A percentile compares a stretch with the other conserved stretches of the same genome.
phyloP scores from a whole-genome alignment of 495 filamentous ascomycete species.

The Recurvomyces mirabilis region DNA sequence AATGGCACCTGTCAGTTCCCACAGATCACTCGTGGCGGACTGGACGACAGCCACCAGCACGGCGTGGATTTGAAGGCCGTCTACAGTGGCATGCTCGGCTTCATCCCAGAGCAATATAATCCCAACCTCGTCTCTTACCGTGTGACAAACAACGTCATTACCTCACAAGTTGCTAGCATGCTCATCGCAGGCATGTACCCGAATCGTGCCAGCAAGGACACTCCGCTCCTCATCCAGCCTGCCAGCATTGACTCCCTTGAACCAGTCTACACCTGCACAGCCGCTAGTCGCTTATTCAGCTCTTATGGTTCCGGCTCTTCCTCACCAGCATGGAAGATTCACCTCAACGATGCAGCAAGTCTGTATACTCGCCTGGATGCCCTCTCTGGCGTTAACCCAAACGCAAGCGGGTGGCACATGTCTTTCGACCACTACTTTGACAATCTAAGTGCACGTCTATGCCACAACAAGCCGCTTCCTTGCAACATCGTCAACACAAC shows the following conservation, averaged over 20 bases:
- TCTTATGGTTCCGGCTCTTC: slow-evolving; percentile 37
- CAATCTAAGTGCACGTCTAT: slow-evolving; percentile 57
- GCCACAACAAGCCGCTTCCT: slow-evolving; percentile 51
- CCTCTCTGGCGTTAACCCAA: slow-evolving; percentile 46
- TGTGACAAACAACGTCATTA: slow-evolving; percentile 61
- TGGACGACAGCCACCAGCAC: slow-evolving; percentile 56
- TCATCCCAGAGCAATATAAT: slow-evolving; percentile 41
- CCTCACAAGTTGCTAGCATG: slow-evolving; percentile 57
- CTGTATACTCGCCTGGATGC: slow-evolving; percentile 45
- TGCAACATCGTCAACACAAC: slow-evolving; percentile 40
- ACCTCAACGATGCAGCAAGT: slow-evolving; percentile 41
- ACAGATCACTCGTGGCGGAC: slow-evolving; percentile 52
- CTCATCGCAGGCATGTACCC: slow-evolving; percentile 50
- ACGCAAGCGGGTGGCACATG: slow-evolving; percentile 46
- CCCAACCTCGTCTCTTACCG: slow-evolving; percentile 40
- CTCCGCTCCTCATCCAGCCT: slow-evolving; percentile 41
- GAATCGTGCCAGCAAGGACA: slow-evolving; percentile 10
- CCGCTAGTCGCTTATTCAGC: slow-evolving; percentile 35
- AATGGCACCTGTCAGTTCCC: slow-evolving; percentile 59
- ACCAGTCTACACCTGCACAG: slow-evolving; percentile 48
- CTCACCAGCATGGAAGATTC: slow-evolving; percentile 41
- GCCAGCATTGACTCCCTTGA: slow-evolving; percentile 50
- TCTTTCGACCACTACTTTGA: slow-evolving; percentile 65
- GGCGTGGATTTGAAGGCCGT: slow-evolving; percentile 52
- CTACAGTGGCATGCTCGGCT: slow-evolving; percentile 48